Conservation (phyloP, 73 alveolate genomes). For the Uronychia setigera region DNA sequence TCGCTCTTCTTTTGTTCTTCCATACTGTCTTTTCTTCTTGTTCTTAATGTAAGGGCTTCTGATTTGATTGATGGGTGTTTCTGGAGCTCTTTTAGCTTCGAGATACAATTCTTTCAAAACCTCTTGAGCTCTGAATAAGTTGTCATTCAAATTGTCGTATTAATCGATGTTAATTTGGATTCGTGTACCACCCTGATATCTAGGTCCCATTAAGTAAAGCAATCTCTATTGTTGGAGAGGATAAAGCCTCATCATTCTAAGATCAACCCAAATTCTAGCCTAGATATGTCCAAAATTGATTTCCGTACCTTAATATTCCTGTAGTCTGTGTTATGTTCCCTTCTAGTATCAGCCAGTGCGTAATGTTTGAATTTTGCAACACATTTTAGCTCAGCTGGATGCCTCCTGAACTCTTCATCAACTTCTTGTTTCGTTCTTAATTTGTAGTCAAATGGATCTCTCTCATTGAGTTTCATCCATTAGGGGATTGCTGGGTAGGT, state of each 20-base stretch:
- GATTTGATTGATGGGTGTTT: neutral
- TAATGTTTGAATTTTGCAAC: neutral
- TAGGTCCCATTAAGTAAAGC: slow-evolving; percentile 30
- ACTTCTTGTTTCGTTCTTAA: slow-evolving; percentile 44
- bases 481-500: slow-evolving; percentile 39
- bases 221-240: slow-evolving; percentile 33
- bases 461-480: slow-evolving; percentile 16
- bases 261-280: slow-evolving; percentile 26
- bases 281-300: too few species aligned
- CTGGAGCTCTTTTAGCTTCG: slow-evolving; percentile 55
- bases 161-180: slow-evolving; percentile 18
- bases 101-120: slow-evolving; percentile 35
- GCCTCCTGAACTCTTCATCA: slow-evolving; percentile 10
- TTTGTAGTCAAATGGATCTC: slow-evolving; percentile 58
- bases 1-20: slow-evolving; percentile 53
- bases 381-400: slow-evolving; percentile 15
- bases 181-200: slow-evolving; percentile 5
- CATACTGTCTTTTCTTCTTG: slow-evolving; percentile 8
- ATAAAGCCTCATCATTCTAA: slow-evolving; percentile 7
- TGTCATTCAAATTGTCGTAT: slow-evolving; percentile 38
- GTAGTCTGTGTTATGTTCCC: slow-evolving; percentile 11
- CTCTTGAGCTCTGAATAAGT: slow-evolving; percentile 17
- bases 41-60: slow-evolving; percentile 36
- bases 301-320: slow-evolving; percentile 24
- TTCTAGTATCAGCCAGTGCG: slow-evolving; percentile 9